A percentile compares a stretch with the other conserved stretches of the same genome.
These are phyloP conservation scores for Metschnikowia noctiluminum DNA, from an alignment of 805 yeast genomes.

Conservation along the genomic window DNA sequence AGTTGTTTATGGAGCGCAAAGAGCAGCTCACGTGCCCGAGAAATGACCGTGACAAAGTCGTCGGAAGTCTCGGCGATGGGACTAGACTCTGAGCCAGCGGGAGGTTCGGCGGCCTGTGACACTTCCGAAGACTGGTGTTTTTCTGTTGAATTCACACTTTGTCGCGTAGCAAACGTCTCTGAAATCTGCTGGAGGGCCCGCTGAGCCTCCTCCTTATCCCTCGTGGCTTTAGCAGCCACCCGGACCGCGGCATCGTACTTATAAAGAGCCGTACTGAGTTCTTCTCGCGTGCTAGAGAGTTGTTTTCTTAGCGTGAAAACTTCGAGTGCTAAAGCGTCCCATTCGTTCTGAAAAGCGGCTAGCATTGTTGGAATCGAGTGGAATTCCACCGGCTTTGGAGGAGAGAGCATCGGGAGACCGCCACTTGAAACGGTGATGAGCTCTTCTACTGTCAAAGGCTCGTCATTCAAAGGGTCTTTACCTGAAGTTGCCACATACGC, in stretches of 20 bases:
- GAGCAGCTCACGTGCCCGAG: slow-evolving; percentile 29
- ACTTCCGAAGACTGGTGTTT: slow-evolving; percentile 7
- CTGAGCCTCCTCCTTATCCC: slow-evolving; percentile 72
- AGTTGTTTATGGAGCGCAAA: slow-evolving; percentile 35
- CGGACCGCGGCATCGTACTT: slow-evolving; percentile 88
- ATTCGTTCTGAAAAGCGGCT: slow-evolving; percentile 76
- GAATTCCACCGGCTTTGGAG: slow-evolving; percentile 39
- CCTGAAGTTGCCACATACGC: slow-evolving; percentile 62
- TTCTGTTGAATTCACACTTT: not conserved
- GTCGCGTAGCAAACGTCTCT: slow-evolving; percentile 12
- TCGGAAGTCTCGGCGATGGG: not conserved
- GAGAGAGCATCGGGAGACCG: slow-evolving; percentile 9
- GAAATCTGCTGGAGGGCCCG: slow-evolving; percentile 59
- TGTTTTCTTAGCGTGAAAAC: slow-evolving; percentile 73
- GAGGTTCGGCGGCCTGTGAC: no score
- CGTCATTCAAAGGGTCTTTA: slow-evolving; percentile 72
- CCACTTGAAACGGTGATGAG: slow-evolving; percentile 38
- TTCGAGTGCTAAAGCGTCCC: slow-evolving; percentile 85
- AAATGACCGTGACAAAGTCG: not conserved
- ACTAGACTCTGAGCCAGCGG: slow-evolving; percentile 3
- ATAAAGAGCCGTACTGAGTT: slow-evolving; percentile 73
- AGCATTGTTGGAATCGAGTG: slow-evolving; percentile 78
- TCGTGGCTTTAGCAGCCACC: slow-evolving; percentile 73
- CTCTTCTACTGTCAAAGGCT: slow-evolving; percentile 56
- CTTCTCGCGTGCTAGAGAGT: slow-evolving; percentile 60